Base-by-base conservation (phyloP, 352 stramenopile genomes). In the Globisporangium cylindrosporum region DNA sequence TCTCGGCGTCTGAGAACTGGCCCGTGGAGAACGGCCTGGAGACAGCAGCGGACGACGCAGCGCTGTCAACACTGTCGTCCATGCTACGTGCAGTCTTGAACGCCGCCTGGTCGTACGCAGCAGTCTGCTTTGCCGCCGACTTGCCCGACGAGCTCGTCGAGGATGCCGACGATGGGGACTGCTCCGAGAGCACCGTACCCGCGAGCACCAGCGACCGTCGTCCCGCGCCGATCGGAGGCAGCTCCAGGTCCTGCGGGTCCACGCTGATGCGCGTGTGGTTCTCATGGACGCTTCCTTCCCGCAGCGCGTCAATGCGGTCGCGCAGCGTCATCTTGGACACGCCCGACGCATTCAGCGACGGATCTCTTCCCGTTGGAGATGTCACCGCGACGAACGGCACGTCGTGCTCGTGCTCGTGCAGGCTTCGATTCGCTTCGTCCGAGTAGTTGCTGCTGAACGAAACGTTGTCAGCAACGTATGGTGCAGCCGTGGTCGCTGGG, bases 251-350 rank as follows among this genome's bases (percentile, higher is more conserved):
- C 41, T 71, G 57, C 8, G 73, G 71, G 29, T 67, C 68, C 9
- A 76, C 59, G 59, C 80, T 89, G 36, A 86, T 80, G n/a, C 80
- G 77, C 4, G 73, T 80, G 69, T 86, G 74, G 43, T 82, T 74
- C 63, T 87, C 85, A 36, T 81, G 73, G 15, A 79, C 72, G 3
- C 66, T 71, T 29, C 80, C 77, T 49, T 88, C 80, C 15, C 84
- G 71, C 32, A 92, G 68, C 10, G 80, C 84, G 38, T 90, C 79
- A 48, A 92, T 92, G 20, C 81, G 79, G 55, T 86, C 76, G 24
- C 84, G 81, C 43, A 92, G 73, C 32, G 84, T 90, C 14, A 71
- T 38, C 54, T 56, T 62, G 10, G 41, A 57, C 27, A 24, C 20
- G 15, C 29, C 38, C 57, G 65, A 54, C 20, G 66, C 58, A 25